Evolutionary conservation across 768 basidiomycete species (phyloP), one percentile per base, ranked within the genome.

Genomic region (Asterophora parasitica): DNA sequence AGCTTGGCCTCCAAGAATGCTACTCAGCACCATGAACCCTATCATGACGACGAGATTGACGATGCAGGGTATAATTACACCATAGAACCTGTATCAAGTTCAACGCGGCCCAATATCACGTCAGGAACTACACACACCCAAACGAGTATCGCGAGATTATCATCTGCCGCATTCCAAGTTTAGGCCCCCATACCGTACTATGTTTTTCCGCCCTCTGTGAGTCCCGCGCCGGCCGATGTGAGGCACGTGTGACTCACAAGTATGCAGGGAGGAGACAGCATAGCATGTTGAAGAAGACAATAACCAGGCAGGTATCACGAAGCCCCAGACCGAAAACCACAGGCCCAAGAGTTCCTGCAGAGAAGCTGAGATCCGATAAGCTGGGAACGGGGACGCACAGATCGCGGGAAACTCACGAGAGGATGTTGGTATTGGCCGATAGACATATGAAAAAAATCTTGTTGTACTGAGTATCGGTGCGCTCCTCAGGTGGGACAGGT

Each of bases 121-220:
- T 3, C 2, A 28, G 49, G 35, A 20, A 8, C 3, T 23, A 2
- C 0, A 49, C 65, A 26, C 30, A 71, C 68, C 69, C 68, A 47
- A 69, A 70, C 10, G 69, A 59, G 54, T 69, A 68, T 41, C 62
- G 59, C 2, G 89, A 82, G 36, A 80, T 77, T 17, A 90, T 80
- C 87, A 93, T 90, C 56, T 92, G 89, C 12, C 92, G 76, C 71
- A 93, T 79, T 9, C 92, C 92, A 0, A 88, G 70, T 62, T 82
- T 84, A 0, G 92, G 88, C 13, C 92, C 90, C 79, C 87, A 91
- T 16, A 84, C 88, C 11, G 71, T 58, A 20, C 74, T 74, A 41
- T 3, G 16, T 10, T 46, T 12, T 3, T 3, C 6, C 3, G 23
- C 23, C 6, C 13, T 27, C 23, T 7, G n/a, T n/a, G 36, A 26